These are phyloP conservation scores for Fraxinus latifolia DNA, from an alignment of 305 asterid genomes.

Conservation along the genomic window DNA sequence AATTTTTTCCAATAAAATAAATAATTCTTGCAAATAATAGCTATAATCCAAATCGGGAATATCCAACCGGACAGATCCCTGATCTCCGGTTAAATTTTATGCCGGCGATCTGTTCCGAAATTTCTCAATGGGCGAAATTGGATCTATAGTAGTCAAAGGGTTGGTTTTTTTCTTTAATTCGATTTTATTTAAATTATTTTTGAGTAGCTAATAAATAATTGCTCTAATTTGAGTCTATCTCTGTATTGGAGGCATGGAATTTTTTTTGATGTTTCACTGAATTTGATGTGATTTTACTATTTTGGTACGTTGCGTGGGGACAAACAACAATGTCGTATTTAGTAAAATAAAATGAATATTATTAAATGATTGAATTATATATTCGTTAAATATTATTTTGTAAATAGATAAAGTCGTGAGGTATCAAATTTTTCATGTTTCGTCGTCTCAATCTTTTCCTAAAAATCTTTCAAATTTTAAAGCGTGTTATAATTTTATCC, in stretches of 20 bases:
- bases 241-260: neutral
- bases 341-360: neutral
- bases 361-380: neutral
- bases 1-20: neutral
- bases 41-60: neutral
- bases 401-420: neutral
- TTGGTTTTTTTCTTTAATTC: neutral
- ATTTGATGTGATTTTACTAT: neutral
- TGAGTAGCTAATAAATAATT: neutral
- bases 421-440: neutral
- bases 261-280: neutral
- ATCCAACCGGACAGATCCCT: conserved; percentile 28
- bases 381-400: neutral
- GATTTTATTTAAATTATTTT: neutral
- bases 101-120: conserved; percentile 28
- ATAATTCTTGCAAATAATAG: neutral
- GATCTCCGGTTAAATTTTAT: conserved; percentile 25
- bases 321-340: neutral
- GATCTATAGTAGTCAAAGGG: neutral
- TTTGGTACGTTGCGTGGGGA: neutral
- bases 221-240: neutral
- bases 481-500: neutral
- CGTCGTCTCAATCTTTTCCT: neutral
- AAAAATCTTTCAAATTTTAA: neutral
- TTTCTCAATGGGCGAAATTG: neutral